These are phyloP conservation scores for Cicer judaicum DNA, from an alignment of 306 rosid genomes.

Conservation along the genomic window DNA sequence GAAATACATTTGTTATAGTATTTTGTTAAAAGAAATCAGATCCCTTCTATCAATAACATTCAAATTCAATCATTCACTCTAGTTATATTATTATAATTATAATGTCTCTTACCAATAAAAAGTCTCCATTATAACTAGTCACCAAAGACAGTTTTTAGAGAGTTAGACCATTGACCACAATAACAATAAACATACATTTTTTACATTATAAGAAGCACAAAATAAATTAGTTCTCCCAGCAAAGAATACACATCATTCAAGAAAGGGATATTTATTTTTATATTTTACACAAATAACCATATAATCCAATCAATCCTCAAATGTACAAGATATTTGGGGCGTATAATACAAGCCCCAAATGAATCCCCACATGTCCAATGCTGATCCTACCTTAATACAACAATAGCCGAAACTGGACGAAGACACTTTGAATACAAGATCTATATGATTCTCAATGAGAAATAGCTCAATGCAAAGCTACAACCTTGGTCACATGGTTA, in stretches of 20 bases:
- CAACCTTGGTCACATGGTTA: constrained; percentile 34
- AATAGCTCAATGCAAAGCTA: constrained; percentile 30
- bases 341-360: constrained; percentile 41
- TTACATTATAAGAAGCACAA: constrained; percentile 20
- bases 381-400: constrained; percentile 28
- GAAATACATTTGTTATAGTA: no score
- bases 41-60: not conserved
- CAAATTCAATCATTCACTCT: not conserved
- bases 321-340: constrained; percentile 41
- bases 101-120: not conserved
- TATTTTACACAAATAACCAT: constrained; percentile 29
- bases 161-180: not conserved
- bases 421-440: constrained; percentile 29
- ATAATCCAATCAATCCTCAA: constrained; percentile 43
- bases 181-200: not conserved
- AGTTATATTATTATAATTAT: not conserved
- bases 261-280: constrained; percentile 2
- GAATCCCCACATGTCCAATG: constrained; percentile 44
- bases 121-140: not conserved
- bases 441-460: constrained; percentile 32
- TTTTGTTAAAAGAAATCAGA: no score
- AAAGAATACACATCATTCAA: constrained; percentile 40
- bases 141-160: no score
- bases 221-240: constrained; percentile 22
- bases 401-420: constrained; percentile 32